phyloP scores from a whole-genome alignment of 208 protist genomes.

The Leishmania guyanensis region DNA sequence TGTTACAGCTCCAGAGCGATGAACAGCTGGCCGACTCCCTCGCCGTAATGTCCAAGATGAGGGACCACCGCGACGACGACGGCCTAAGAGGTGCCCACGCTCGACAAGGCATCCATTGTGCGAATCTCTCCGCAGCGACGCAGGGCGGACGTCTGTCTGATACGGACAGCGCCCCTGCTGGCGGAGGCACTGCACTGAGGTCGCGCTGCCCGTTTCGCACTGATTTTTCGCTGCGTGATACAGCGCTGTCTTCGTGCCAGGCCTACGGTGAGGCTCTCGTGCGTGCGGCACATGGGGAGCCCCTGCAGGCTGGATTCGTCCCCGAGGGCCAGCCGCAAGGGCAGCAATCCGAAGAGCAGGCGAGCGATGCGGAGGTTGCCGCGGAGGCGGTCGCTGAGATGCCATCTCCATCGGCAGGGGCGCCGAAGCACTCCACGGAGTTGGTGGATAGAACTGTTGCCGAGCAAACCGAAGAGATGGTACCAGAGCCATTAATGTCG shows the following conservation, averaged over 20 bases:
- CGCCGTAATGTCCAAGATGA: neutral
- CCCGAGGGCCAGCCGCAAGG: neutral
- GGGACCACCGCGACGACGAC: neutral
- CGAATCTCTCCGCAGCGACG: neutral
- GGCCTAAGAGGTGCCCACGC: neutral
- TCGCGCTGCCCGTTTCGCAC: neutral
- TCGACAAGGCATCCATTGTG: neutral
- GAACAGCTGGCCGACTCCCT: neutral
- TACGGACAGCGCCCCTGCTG: no score
- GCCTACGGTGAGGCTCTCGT: conserved; percentile 30
- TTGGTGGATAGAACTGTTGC: neutral
- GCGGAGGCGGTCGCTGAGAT: conserved; percentile 20
- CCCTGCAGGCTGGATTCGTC: neutral
- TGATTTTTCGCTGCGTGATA: conserved; percentile 28
- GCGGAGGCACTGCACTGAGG: neutral
- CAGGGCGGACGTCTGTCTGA: neutral
- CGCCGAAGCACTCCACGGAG: neutral
- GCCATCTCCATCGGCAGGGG: neutral
- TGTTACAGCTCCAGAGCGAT: conserved; percentile 7
- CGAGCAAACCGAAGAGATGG: neutral
- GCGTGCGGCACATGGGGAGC: conserved; percentile 16
- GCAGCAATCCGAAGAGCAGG: conserved; percentile 28
- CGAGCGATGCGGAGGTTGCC: conserved; percentile 39
- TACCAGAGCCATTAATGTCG: neutral
- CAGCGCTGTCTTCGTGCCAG: conserved; percentile 24